phyloP scores from a whole-genome alignment of 2,329 filamentous ascomycete genomes.

The Cercospora sojina region DNA sequence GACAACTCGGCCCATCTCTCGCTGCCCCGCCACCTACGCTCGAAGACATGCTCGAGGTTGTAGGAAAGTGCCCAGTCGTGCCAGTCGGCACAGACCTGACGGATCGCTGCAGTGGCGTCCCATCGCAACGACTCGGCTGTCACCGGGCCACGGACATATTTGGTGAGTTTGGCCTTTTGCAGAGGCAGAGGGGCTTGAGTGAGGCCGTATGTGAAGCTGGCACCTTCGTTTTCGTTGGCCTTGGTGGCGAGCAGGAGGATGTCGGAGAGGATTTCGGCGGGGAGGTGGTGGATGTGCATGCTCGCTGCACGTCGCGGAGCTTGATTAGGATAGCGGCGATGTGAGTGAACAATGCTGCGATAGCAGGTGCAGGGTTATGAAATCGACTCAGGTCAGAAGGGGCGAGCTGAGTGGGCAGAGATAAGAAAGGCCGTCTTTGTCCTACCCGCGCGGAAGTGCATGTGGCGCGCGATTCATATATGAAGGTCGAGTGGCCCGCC shows the following conservation, averaged over 20 bases:
- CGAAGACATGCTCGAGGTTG: slow-evolving; percentile 52
- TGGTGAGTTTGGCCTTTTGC: slow-evolving; percentile 46
- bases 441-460: background rate
- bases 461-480: slow-evolving; percentile 13
- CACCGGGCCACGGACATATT: slow-evolving; percentile 53
- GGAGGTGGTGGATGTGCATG: slow-evolving; percentile 48
- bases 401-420: slow-evolving; percentile 23
- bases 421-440: slow-evolving; percentile 23
- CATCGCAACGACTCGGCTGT: slow-evolving; percentile 53
- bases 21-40: slow-evolving; percentile 53
- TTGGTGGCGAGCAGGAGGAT: slow-evolving; percentile 52
- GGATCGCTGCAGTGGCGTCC: slow-evolving; percentile 51
- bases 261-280: slow-evolving; percentile 52
- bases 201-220: slow-evolving; percentile 54
- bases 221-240: slow-evolving; percentile 49
- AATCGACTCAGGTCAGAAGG: slow-evolving; percentile 19
- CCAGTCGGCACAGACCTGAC: slow-evolving; percentile 52
- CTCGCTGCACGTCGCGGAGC: slow-evolving; percentile 4
- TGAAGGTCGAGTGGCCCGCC: background rate
- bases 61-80: slow-evolving; percentile 55
- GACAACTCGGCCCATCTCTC: slow-evolving; percentile 54
- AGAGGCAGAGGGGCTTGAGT: slow-evolving; percentile 50
- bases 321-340: slow-evolving; percentile 9
- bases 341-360: slow-evolving; percentile 15
- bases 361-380: slow-evolving; percentile 13